Evolutionary conservation across 2,329 filamentous ascomycete genomes (phyloP), one percentile per base, ranked within the genome.

Genomic region (Phaeosphaeriaceae sp.): DNA sequence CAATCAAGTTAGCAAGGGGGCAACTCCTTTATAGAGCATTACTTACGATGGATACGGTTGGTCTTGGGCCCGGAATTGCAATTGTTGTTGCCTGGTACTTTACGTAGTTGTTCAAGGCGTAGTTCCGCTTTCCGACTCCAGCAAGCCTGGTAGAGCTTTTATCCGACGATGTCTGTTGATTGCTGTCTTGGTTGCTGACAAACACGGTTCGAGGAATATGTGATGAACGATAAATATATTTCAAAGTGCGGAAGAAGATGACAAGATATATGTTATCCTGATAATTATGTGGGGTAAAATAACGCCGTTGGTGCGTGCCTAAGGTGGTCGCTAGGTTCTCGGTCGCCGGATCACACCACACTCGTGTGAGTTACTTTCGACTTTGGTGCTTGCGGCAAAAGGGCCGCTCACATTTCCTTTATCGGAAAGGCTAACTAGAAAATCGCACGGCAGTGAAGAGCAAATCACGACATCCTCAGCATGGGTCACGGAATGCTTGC

Each of bases 281-380:
- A 16, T 30, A 39, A 28, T 46, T 20, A 37, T 50, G 47, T 52
- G 46, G 47, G 44, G 46, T 48, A 41, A n/a, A 4, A 18, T 15
- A 11, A n/a, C 28, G 32, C n/a, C 28, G 32, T 12, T 37, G 11
- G 34, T 43, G 33, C 26, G 48, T 39, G 20, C 36, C 18, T 42
- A 40, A 48, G n/a, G 32, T 23, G 42, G 29, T 42, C n/a, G 17
- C 26, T 21, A 18, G 44, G 7, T 21, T 26, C 36, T 34, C 36
- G n/a, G n/a, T 30, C 17, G 28, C n/a, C 30, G 17, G 15, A 56
- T 65, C 62, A 65, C 56, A 61, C 62, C 62, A 65, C 58, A 18
- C 47, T 63, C 53, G 58, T 47, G 45, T 49, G 56, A 62, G 46
- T 43, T 30, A 42, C 32, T 34, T 16, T 34, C 42, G 44, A 42